A percentile compares a stretch with the other conserved stretches of the same genome.
Conservation (phyloP, 2,329 filamentous ascomycete genomes). For the Rhynchosporium graminicola region DNA sequence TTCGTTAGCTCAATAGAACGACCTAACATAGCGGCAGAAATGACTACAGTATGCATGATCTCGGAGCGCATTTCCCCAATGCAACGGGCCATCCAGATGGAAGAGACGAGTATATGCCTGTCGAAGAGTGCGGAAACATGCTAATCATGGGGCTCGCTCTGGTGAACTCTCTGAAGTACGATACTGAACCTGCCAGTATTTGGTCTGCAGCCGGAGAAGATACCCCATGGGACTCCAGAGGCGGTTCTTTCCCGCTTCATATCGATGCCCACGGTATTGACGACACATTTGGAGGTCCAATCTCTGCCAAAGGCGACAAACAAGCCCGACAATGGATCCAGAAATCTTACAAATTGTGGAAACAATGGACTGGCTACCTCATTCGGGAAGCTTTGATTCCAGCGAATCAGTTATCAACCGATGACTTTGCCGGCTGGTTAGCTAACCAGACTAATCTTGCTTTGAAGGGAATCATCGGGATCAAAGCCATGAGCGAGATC, state of each 20-base stretch:
- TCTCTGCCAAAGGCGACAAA: conserved; percentile 49
- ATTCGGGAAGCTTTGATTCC: conserved; percentile 65
- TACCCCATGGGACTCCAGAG: conserved; percentile 29
- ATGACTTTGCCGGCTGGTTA: conserved; percentile 71
- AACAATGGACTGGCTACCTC: conserved; percentile 69
- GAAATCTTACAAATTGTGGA: conserved; percentile 64
- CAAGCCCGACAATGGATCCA: conserved; percentile 64
- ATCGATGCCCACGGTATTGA: conserved; percentile 59
- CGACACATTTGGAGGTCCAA: conserved; percentile 58
- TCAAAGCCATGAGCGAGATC: conserved; percentile 73
- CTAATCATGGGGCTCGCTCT: conserved; percentile 74
- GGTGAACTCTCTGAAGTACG: conserved; percentile 71
- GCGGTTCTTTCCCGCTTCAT: conserved; percentile 36
- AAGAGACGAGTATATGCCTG: conserved; percentile 65
- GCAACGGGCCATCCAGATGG: conserved; percentile 71
- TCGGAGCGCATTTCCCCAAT: conserved; percentile 73
- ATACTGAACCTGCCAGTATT: conserved; percentile 57
- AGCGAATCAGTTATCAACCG: conserved; percentile 67
- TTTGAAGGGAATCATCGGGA: conserved; percentile 76
- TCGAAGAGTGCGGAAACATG: conserved; percentile 68
- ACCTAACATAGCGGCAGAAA: conserved; percentile 47
- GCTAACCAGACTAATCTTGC: conserved; percentile 71
- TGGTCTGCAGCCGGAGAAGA: conserved; percentile 51
- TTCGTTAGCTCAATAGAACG: no score
- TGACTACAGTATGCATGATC: conserved; percentile 76